phyloP scores from a whole-genome alignment of 495 filamentous ascomycete species.

The Thermothielavioides terrestris region DNA sequence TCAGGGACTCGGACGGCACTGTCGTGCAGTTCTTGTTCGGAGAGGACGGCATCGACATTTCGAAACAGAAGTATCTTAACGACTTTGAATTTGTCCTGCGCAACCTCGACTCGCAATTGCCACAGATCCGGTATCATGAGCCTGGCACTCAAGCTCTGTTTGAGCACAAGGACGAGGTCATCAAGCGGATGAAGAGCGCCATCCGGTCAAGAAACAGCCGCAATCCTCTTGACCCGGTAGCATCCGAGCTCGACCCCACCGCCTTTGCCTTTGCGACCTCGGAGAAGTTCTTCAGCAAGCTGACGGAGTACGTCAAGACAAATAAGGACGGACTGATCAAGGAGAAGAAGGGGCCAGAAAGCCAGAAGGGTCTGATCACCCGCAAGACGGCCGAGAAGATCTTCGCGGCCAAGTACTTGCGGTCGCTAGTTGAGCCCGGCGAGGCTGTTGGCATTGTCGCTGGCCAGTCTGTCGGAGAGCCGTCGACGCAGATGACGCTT shows the following conservation, averaged over 20 bases:
- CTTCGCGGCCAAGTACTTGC: conserved; percentile 85
- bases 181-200: conserved; percentile 71
- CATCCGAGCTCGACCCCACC: conserved; percentile 63
- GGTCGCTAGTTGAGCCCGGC: conserved; percentile 87
- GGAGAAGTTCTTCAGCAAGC: conserved; percentile 63
- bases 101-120: conserved; percentile 52
- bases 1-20: conserved; percentile 86
- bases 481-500: conserved; percentile 98
- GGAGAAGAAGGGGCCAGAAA: conserved; percentile 53
- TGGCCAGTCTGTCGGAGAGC: conserved; percentile 92
- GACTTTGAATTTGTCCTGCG: conserved; percentile 85
- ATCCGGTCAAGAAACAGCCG: conserved; percentile 60
- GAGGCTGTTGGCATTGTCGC: conserved; percentile 98
- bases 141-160: conserved; percentile 28
- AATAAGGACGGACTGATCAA: conserved; percentile 70
- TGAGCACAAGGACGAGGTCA: conserved; percentile 50
- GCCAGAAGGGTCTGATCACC: conserved; percentile 29
- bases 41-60: conserved; percentile 90
- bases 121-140: conserved; percentile 39
- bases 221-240: conserved; percentile 63
- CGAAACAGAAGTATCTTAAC: conserved; percentile 83
- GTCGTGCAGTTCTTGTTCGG: conserved; percentile 95
- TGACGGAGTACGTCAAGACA: conserved; percentile 59
- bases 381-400: conserved; percentile 76
- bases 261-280: conserved; percentile 77